A percentile compares a stretch with the other conserved stretches of the same genome.
These are phyloP conservation scores for Myxozyma sirexii DNA, from an alignment of 805 yeast genomes.

Conservation along the genomic window DNA sequence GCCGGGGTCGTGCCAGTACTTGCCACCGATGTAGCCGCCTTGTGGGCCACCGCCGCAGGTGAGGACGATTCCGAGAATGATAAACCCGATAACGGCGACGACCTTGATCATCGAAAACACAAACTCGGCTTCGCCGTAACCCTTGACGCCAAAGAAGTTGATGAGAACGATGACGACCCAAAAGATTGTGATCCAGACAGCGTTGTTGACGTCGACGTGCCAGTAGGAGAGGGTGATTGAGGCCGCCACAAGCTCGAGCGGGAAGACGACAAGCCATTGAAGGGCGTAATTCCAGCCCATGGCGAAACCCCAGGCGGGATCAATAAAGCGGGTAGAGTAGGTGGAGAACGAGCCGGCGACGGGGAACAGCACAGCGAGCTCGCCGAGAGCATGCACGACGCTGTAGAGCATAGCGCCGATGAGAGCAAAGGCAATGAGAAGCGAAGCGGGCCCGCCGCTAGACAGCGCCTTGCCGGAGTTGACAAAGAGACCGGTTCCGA, in stretches of 20 bases:
- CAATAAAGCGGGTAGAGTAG: slow-evolving; percentile 63
- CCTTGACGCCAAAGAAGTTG: slow-evolving; percentile 59
- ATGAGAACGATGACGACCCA: slow-evolving; percentile 53
- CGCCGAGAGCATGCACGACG: slow-evolving; percentile 57
- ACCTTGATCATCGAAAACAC: slow-evolving; percentile 61
- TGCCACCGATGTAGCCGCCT: slow-evolving; percentile 58
- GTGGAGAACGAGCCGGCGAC: slow-evolving; percentile 65
- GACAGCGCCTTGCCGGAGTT: slow-evolving; percentile 45
- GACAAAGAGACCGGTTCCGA: slow-evolving; percentile 73
- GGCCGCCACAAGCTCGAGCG: slow-evolving; percentile 68
- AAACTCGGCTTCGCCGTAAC: slow-evolving; percentile 72
- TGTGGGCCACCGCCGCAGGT: slow-evolving; percentile 64
- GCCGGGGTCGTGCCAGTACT: slow-evolving; percentile 64
- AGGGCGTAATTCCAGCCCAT: slow-evolving; percentile 72
- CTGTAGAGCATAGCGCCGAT: slow-evolving; percentile 56
- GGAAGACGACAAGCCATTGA: slow-evolving; percentile 66
- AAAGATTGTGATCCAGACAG: slow-evolving; percentile 60
- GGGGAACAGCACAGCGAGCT: slow-evolving; percentile 69
- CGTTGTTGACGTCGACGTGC: slow-evolving; percentile 53
- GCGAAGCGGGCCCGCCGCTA: slow-evolving; percentile 56
- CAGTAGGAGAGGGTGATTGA: slow-evolving; percentile 59
- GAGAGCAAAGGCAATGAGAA: slow-evolving; percentile 53
- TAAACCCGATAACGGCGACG: slow-evolving; percentile 59
- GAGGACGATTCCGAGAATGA: slow-evolving; percentile 59
- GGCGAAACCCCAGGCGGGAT: slow-evolving; percentile 70